Conservation (phyloP, 257 asterid species). For the Solanum tarapatanum region DNA sequence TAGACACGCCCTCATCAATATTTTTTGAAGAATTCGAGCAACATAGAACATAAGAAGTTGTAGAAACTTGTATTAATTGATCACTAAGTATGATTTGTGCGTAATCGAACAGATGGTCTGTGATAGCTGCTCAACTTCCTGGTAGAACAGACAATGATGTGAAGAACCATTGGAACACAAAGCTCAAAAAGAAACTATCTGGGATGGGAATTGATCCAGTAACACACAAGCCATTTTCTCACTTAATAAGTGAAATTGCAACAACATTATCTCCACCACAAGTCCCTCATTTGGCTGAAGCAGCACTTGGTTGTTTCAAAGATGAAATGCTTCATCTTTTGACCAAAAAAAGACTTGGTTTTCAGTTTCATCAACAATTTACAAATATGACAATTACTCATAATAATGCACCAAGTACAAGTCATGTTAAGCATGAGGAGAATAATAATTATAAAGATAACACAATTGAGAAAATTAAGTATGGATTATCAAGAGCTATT, state of each 20-base stretch:
- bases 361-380: constrained; percentile 49
- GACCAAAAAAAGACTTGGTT: constrained; percentile 65
- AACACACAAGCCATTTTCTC: constrained; percentile 92
- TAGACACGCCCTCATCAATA: not conserved
- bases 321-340: constrained; percentile 96
- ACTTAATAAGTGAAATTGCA: constrained; percentile 83
- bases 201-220: constrained; percentile 98
- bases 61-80: not conserved
- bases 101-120: constrained; percentile 59
- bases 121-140: constrained; percentile 80
- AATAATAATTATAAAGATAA: constrained; percentile 17
- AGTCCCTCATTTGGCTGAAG: constrained; percentile 86
- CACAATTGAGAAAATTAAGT: not conserved
- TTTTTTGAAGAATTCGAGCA: not conserved
- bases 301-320: constrained; percentile 91
- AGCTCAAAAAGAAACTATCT: constrained; percentile 80
- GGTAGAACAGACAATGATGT: constrained; percentile 95
- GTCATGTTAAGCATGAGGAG: constrained; percentile 34
- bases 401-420: constrained; percentile 1
- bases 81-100: not conserved
- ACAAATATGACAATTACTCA: not conserved
- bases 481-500: not conserved
- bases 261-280: constrained; percentile 74
- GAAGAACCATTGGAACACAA: constrained; percentile 93
- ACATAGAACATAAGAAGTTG: not conserved